Percentiles rank a stretch among this genome's conserved stretches.
Conservation (phyloP, 1,284 basidiomycete species). For the Ustilago hordei region DNA sequence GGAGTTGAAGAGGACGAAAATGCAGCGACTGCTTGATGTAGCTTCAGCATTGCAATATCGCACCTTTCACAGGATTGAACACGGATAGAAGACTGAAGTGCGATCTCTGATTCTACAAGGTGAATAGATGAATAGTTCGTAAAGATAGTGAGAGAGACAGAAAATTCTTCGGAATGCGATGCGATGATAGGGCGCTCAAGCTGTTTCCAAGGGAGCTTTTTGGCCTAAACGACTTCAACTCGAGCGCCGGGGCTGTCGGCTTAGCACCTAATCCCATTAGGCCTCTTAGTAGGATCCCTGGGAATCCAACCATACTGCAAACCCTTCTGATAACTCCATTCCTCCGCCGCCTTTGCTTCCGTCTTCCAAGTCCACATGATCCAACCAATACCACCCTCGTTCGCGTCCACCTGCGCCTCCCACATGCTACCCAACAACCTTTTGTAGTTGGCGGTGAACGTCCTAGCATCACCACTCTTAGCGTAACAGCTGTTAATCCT, state of each 20-base stretch:
- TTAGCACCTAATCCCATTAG: constrained; percentile 37
- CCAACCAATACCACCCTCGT: constrained; percentile 76
- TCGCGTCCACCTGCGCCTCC: constrained; percentile 78
- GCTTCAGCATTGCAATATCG: background rate
- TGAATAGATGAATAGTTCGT: background rate
- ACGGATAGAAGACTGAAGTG: background rate
- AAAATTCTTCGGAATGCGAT: background rate
- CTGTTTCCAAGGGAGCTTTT: constrained; percentile 19
- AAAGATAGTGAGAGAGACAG: constrained; percentile 19
- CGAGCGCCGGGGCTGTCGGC: background rate
- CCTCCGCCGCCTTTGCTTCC: constrained; percentile 59
- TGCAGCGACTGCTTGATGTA: background rate
- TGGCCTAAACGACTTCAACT: background rate
- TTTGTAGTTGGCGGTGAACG: constrained; percentile 84
- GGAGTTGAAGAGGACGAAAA: background rate
- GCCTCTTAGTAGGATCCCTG: constrained; percentile 44
- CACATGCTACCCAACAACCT: constrained; percentile 83
- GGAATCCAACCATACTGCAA: constrained; percentile 66
- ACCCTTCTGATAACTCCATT: constrained; percentile 68
- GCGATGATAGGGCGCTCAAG: constrained; percentile 7
- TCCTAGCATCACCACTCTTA: constrained; percentile 78
- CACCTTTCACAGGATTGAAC: background rate
- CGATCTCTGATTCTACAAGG: background rate
- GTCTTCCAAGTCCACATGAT: constrained; percentile 87
- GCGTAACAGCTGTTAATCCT: constrained; percentile 79